Conservation (phyloP, 202 grass and related monocot species). For the Zoysia matrella region DNA sequence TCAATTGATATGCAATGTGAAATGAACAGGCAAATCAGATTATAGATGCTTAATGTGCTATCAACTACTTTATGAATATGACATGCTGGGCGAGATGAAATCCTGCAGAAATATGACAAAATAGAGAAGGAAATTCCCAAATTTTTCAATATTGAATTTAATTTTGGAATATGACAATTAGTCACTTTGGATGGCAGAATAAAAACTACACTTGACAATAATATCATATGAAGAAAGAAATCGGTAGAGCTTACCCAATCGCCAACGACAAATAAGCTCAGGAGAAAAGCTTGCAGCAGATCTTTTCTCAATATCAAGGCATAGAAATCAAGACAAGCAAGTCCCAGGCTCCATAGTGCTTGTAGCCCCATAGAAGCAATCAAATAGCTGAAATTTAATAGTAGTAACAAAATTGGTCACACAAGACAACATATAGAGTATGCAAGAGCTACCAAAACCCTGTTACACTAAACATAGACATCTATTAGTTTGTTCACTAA, state of each 20-base stretch:
- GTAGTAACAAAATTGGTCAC: neutral
- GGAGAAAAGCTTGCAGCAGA: constrained; percentile 66
- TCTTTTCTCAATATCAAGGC: constrained; percentile 72
- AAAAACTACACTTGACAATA: neutral
- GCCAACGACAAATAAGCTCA: constrained; percentile 91
- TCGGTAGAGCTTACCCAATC: constrained; percentile 67
- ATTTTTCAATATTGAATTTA: neutral
- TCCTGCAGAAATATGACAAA: neutral
- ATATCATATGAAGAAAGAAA: neutral
- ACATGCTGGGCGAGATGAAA: neutral
- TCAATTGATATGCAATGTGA: neutral
- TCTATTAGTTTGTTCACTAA: neutral
- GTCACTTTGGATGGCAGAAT: neutral
- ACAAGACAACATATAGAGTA: neutral
- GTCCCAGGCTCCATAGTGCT: constrained; percentile 85
- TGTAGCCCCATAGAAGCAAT: constrained; percentile 91
- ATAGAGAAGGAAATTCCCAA: neutral
- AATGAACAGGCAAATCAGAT: neutral
- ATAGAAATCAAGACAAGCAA: constrained; percentile 87
- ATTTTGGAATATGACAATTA: neutral
- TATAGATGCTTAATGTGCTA: neutral
- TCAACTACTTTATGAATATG: constrained; percentile 19
- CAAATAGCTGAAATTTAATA: constrained; percentile 75
- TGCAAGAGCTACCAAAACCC: neutral
- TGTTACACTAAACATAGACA: neutral